These are phyloP conservation scores for Boletus fagicola DNA, from an alignment of 768 basidiomycete genomes.

Conservation along the genomic window DNA sequence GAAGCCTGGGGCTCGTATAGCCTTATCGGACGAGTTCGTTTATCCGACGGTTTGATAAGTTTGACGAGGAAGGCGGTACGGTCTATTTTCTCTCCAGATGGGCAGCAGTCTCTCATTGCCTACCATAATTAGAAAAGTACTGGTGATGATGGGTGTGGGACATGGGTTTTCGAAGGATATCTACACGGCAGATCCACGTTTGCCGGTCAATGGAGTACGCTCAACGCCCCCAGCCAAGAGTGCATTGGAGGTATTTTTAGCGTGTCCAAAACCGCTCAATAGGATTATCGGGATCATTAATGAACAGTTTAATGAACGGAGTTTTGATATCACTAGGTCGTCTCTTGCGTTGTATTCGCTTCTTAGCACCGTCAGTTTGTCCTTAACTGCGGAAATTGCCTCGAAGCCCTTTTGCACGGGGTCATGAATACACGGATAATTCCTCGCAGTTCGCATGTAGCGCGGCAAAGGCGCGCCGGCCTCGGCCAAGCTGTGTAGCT, in stretches of 20 bases:
- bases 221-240: slow-evolving; percentile 30
- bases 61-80: slow-evolving; percentile 63
- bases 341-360: neutral
- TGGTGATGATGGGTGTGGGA: slow-evolving; percentile 41
- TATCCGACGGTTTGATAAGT: slow-evolving; percentile 55
- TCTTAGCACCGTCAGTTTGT: slow-evolving; percentile 4
- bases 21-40: slow-evolving; percentile 55
- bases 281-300: slow-evolving; percentile 31
- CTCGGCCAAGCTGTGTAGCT: slow-evolving; percentile 12
- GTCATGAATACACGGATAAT: slow-evolving; percentile 12
- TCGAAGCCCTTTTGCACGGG: slow-evolving; percentile 14
- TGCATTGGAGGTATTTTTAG: slow-evolving; percentile 57
- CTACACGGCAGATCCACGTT: slow-evolving; percentile 47
- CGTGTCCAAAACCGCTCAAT: slow-evolving; percentile 42
- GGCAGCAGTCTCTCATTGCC: neutral
- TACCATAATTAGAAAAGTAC: slow-evolving; percentile 38
- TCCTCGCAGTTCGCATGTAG: slow-evolving; percentile 14
- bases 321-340: slow-evolving; percentile 9
- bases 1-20: slow-evolving; percentile 66
- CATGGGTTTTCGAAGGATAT: slow-evolving; percentile 59
- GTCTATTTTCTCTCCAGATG: slow-evolving; percentile 9
- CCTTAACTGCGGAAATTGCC: slow-evolving; percentile 27
- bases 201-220: slow-evolving; percentile 54
- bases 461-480: slow-evolving; percentile 13
- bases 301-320: slow-evolving; percentile 29